Evolutionary conservation across 768 basidiomycete species (phyloP).

Genomic region (Lactifluus pinguis): DNA sequence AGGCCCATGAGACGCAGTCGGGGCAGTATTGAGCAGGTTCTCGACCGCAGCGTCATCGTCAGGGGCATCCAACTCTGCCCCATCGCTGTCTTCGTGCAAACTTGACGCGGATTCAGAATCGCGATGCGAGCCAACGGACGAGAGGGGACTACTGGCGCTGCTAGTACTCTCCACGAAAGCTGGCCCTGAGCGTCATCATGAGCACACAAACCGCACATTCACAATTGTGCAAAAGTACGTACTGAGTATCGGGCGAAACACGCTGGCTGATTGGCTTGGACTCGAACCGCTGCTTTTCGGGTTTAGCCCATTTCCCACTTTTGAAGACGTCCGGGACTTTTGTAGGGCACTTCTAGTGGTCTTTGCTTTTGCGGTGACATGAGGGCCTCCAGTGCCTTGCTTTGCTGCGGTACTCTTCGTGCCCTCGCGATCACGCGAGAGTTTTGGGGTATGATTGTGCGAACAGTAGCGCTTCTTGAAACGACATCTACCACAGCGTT

Average conservation of each 20-base stretch:
- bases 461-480: conserved; percentile 7
- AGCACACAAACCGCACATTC: neutral
- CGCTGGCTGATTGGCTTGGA: neutral
- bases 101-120: neutral
- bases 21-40: conserved; percentile 2
- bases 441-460: neutral
- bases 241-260: neutral
- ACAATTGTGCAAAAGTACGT: neutral
- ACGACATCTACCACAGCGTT: conserved; percentile 14
- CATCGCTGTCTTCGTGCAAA: neutral
- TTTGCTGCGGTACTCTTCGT: neutral
- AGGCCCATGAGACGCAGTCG: neutral
- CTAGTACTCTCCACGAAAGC: neutral
- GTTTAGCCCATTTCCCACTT: neutral
- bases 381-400: neutral
- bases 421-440: too few species aligned
- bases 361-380: neutral
- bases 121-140: neutral
- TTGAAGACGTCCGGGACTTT: neutral
- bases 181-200: neutral
- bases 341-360: neutral
- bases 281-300: neutral
- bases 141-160: conserved; percentile 10
- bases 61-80: neutral
- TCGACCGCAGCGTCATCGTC: conserved; percentile 16